Conservation (phyloP, 2,329 filamentous ascomycete species). For the Alternaria dauci region DNA sequence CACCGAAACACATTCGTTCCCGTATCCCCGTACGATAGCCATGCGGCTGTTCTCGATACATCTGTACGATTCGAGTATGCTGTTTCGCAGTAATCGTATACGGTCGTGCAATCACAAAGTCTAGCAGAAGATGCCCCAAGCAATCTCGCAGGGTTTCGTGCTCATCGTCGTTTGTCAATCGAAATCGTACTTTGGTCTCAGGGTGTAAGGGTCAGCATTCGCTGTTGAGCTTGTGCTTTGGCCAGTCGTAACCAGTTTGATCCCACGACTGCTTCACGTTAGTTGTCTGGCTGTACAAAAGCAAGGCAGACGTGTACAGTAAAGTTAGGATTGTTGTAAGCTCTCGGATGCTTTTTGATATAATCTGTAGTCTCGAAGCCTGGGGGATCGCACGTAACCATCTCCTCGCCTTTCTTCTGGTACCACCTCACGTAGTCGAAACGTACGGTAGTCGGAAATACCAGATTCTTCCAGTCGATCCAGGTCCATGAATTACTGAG, state of each 20-base stretch:
- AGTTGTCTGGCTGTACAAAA: background rate
- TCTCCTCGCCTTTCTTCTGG: slow-evolving; percentile 58
- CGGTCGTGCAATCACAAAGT: background rate
- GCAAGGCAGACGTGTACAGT: slow-evolving; percentile 53
- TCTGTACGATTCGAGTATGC: background rate
- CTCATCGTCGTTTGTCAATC: background rate
- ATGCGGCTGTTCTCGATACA: background rate
- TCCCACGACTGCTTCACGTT: slow-evolving; percentile 40
- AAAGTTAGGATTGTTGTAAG: slow-evolving; percentile 61
- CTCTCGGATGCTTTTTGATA: slow-evolving; percentile 57
- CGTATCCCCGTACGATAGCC: background rate
- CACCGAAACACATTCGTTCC: background rate
- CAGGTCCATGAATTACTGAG: slow-evolving; percentile 60
- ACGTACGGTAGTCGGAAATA: slow-evolving; percentile 62
- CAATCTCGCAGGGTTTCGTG: background rate
- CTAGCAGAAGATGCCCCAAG: background rate
- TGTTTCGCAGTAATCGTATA: background rate
- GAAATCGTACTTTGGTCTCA: background rate
- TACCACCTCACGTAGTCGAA: slow-evolving; percentile 66
- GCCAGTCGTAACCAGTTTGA: slow-evolving; percentile 49
- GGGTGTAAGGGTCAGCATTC: slow-evolving; percentile 39
- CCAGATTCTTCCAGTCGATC: slow-evolving; percentile 56
- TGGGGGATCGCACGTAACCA: slow-evolving; percentile 64
- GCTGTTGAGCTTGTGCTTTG: slow-evolving; percentile 56
- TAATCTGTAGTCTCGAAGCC: slow-evolving; percentile 63